Base-by-base conservation (phyloP, 164 flowering plant species). In the Cinnamomum chago region DNA sequence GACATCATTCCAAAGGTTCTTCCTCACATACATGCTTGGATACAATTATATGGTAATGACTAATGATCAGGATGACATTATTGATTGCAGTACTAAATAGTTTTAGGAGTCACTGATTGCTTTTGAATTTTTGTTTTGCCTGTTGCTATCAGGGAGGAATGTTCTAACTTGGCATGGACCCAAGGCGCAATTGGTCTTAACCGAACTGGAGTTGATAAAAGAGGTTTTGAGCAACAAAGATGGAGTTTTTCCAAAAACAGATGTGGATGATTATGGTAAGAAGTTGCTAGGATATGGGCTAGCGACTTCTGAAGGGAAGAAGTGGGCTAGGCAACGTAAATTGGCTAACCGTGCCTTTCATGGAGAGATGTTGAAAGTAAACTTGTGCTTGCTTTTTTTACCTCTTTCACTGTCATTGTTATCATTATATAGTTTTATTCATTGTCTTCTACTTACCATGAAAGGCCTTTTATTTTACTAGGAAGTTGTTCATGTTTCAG, bases 241-340 rank as follows among this genome's bases (percentile, higher is more conserved):
- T 33, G 76, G 77, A 33, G 76, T 69, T 1, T 84, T 68, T 27
- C 72, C 71, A 7, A 83, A 84, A 78, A 1, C n/a, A 50, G 66
- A 77, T 33, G 4, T 33, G 0, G 15, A 24, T 62, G 72, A 50
- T 15, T 75, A 50, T 64, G 7, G 28, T 1, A 84, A 79, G 64
- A 84, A 76, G 79, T 70, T 84, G 10, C 11, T 83, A 30, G 87
- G 86, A 22, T 80, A 81, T 35, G 83, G 91, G 28, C 82, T 86
- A 6, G 77, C 77, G 22, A 74, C 77, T 12, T 52, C 78, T 2
- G 70, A 76, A 76, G 88, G 85, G 2, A 78, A 80, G 76, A 84
- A 83, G 71, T 88, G 91, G 91, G 72, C 30, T 5, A 55, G n/a
- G 60, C 20, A 55, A 55, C 17, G 60, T 15, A 55, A 55, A 55